Evolutionary conservation across 108 stramenopile species (phyloP), one percentile per base, ranked within the genome.

Genomic region (Cyclotella atomus): DNA sequence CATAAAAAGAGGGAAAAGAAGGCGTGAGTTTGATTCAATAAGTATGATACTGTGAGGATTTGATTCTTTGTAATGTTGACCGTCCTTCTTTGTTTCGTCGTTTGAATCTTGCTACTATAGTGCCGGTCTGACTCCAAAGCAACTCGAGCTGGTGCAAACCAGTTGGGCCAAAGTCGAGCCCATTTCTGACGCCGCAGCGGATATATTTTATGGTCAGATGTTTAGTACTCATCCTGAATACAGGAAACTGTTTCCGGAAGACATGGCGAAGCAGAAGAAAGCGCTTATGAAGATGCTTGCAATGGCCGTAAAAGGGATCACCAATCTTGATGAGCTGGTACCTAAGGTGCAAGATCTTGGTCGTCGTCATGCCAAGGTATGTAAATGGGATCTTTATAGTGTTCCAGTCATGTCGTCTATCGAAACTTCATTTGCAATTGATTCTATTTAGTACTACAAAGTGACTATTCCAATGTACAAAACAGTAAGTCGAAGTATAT

Each of bases 131-230:
- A 38, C 61, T 21, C 14, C 55, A 4, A 55, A 57, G 23, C 69
- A 70, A 70, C 54, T 54, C 30, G 24, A 25, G 38, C 66, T 76
- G 19, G 75, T 76, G 32, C 75, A 76, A 50, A 53, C 57, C 14
- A 68, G 66, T 34, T 76, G 75, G 75, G 75, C 43, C n/a, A 76
- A 69, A 43, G 68, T 68, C 34, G 75, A 68, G 36, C 75, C 75
- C 10, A 76, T 76, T 20, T 60, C 67, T 0, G 75, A 76, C 41
- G 23, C 32, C 19, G 75, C 75, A 3, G 75, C 75, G 17, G 75
- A 76, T 50, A 60, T 76, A 28, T 76, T 76, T 32, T 76, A 76
- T 46, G 33, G 23, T 28, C 68, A 76, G 43, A 60, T 76, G 49
- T 76, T 76, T 60, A 61, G 63, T 23, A 59, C 63, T n/a, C 68